Base-by-base conservation (phyloP, 192 early-diverging fungal species). In the Mortierella hygrophila region DNA sequence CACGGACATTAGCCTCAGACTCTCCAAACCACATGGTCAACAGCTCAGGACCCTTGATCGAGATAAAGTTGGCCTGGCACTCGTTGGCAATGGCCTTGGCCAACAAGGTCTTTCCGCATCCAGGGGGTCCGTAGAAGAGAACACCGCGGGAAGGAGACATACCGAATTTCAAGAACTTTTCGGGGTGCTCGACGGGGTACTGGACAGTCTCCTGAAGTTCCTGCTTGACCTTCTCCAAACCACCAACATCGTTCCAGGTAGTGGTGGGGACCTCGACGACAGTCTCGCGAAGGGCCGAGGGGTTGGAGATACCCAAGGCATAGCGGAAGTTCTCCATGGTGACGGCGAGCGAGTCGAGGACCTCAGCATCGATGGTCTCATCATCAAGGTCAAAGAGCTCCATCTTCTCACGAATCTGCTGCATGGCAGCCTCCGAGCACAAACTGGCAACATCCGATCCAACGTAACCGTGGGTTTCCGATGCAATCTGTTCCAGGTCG, bases 1-100 rank as follows among this genome's bases (percentile, higher is more conserved):
- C 97, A 73, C 98, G 97, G 55, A 99, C 98, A 82, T 99, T 99
- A 78, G 98, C 97, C 88, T 99, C 98, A 11, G 97, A 98, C 89
- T 99, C 98, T 90, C 98, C 98, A 85, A 99, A 98, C 97, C 97
- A 99, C 98, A 99, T 99, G 74, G 97, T 99, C 75, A 99, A 93
- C 72, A 99, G 91, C 90, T 99, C 98, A 41, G 98, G 98, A 76
- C 98, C 98, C 93, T 98, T 99, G 92, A 99, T 98, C 18, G 96
- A 97, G 81, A 99, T 99, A 88, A 99, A 99, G 92, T 99, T 99
- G 88, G 98, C 98, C 89, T 99, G 98, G 91, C 98, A 99, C 90
- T 99, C 98, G 90, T 98, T 99, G 80, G 98, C 98, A 89, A 99
- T 99, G 23, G 98, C 98, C 94, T 99, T 99, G 88, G 98, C 98